phyloP scores from a whole-genome alignment of 805 yeast species.

The Nadsonia fulvescens region DNA sequence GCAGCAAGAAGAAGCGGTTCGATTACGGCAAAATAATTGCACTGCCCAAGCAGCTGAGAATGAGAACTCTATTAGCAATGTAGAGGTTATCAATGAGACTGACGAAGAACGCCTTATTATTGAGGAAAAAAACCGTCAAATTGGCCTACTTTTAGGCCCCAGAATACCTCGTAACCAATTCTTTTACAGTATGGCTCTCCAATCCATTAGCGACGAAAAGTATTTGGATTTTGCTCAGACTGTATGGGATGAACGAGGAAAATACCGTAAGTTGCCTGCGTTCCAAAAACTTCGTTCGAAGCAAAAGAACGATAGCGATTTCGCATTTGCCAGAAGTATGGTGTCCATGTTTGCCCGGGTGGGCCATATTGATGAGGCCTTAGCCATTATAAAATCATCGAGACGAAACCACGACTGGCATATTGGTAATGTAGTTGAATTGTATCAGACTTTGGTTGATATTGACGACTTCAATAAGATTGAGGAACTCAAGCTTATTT shows the following conservation, averaged over 20 bases:
- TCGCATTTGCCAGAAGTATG: slow-evolving; percentile 58
- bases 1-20: too few relatives aligned
- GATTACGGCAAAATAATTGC: slow-evolving; percentile 13
- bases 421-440: too few relatives aligned
- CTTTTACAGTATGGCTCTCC: slow-evolving; percentile 41
- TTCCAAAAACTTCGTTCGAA: slow-evolving; percentile 27
- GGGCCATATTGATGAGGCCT: slow-evolving; percentile 48
- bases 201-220: slow-evolving; percentile 42
- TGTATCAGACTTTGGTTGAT: too few relatives aligned
- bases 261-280: slow-evolving; percentile 35
- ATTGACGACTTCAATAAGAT: too few relatives aligned
- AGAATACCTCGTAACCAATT: slow-evolving; percentile 27
- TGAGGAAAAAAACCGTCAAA: not conserved
- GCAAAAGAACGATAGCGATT: slow-evolving; percentile 31
- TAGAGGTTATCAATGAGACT: slow-evolving; percentile 6
- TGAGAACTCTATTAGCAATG: slow-evolving; percentile 8
- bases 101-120: slow-evolving; percentile 1
- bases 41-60: slow-evolving; percentile 11
- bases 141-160: slow-evolving; percentile 8
- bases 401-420: too few relatives aligned
- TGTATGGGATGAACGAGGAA: slow-evolving; percentile 69
- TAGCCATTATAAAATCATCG: slow-evolving; percentile 47
- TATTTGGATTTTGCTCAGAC: slow-evolving; percentile 40
- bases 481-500: too few relatives aligned
- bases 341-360: slow-evolving; percentile 37